A percentile compares a stretch with the other conserved stretches of the same genome.
phyloP scores from a whole-genome alignment of 768 basidiomycete species.

The Sistotremastrum suecicum region DNA sequence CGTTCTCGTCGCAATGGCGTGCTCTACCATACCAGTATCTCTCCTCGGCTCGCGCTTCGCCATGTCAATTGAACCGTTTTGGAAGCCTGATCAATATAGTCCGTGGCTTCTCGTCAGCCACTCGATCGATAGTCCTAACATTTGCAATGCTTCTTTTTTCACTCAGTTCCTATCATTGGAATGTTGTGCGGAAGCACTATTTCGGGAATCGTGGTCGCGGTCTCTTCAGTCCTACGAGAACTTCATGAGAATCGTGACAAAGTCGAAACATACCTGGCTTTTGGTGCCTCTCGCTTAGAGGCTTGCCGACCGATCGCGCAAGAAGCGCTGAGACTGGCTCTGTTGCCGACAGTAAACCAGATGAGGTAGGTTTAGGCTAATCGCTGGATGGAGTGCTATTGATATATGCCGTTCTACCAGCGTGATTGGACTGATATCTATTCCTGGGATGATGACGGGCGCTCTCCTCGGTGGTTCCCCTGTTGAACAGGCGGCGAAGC shows the following conservation, averaged over 20 bases:
- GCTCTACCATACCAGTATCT: conserved; percentile 68
- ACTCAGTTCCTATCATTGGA: conserved; percentile 63
- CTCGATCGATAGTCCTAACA: neutral
- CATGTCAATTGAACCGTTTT: conserved; percentile 67
- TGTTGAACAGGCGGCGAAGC: conserved; percentile 69
- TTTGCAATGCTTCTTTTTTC: neutral
- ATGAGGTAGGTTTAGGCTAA: conserved; percentile 44
- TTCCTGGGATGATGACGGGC: conserved; percentile 87
- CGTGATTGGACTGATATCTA: conserved; percentile 64
- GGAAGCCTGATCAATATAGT: conserved; percentile 77
- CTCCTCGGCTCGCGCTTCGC: conserved; percentile 63
- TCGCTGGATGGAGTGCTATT: neutral
- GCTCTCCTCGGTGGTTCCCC: conserved; percentile 78
- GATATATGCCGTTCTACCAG: conserved; percentile 18
- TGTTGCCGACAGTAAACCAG: conserved; percentile 72
- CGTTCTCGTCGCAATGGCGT: conserved; percentile 53
- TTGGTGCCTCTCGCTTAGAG: conserved; percentile 73
- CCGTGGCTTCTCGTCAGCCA: conserved; percentile 10
- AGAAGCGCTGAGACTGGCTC: conserved; percentile 65
- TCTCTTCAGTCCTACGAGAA: conserved; percentile 61
- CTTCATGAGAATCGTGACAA: conserved; percentile 73
- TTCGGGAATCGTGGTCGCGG: conserved; percentile 56
- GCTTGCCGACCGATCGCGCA: conserved; percentile 69
- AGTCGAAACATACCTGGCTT: conserved; percentile 73
- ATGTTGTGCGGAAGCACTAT: conserved; percentile 80